Conservation (phyloP, 2,329 filamentous ascomycete species). For the Aspergillus jensenii region DNA sequence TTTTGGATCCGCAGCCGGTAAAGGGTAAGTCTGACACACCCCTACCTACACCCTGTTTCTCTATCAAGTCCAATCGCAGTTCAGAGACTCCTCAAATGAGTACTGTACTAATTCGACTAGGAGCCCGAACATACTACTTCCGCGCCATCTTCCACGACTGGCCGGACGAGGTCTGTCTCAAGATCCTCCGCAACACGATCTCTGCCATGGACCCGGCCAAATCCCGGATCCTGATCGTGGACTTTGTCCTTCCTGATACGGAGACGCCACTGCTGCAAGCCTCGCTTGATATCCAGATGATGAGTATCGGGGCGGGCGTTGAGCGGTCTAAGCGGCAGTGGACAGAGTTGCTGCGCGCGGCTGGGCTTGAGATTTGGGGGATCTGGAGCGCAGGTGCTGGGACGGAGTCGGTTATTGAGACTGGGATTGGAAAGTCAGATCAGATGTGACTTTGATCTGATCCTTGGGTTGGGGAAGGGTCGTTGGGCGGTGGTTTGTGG, state of each 20-base stretch:
- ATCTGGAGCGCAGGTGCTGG: constrained; percentile 28
- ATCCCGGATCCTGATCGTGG: constrained; percentile 37
- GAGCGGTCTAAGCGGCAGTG: constrained; percentile 37
- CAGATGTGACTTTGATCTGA: not conserved
- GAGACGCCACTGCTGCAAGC: constrained; percentile 28
- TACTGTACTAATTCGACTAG: constrained; percentile 12
- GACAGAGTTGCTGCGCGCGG: constrained; percentile 27
- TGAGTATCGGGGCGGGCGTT: constrained; percentile 35
- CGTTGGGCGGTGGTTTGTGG: not conserved
- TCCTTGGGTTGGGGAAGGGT: not conserved
- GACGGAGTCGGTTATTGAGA: constrained; percentile 33
- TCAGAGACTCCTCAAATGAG: too few relatives aligned
- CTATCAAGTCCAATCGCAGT: not conserved
- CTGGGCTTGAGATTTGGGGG: constrained; percentile 29
- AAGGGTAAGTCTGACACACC: constrained; percentile 18
- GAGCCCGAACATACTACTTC: constrained; percentile 38
- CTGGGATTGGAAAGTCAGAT: constrained; percentile 5
- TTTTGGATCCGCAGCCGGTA: constrained; percentile 34
- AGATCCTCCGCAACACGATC: constrained; percentile 33
- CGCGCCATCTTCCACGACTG: constrained; percentile 41
- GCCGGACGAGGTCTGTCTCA: constrained; percentile 33
- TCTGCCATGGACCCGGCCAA: constrained; percentile 30
- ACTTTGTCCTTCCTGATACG: constrained; percentile 35
- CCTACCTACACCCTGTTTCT: not conserved
- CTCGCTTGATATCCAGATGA: constrained; percentile 40